Percentiles rank a stretch among this genome's conserved stretches.
These are phyloP conservation scores for Ophiostoma tasmaniense DNA, from an alignment of 2,329 filamentous ascomycete genomes.

Conservation along the genomic window DNA sequence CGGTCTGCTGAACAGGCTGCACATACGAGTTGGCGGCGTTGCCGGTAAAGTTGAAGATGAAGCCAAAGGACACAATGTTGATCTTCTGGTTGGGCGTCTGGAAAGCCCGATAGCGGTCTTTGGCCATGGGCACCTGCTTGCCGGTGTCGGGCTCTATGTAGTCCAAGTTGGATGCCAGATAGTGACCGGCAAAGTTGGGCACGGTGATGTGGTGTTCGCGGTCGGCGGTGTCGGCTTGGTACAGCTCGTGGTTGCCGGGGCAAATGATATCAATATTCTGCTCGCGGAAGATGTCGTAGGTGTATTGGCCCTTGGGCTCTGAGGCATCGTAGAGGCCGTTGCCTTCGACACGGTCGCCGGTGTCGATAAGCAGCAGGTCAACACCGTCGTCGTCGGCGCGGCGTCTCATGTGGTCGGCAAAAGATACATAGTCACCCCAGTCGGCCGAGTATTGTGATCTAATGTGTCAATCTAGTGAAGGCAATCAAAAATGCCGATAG, in stretches of 20 bases:
- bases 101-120: constrained; percentile 74
- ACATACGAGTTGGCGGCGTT: constrained; percentile 90
- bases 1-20: constrained; percentile 66
- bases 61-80: constrained; percentile 80
- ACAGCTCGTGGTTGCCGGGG: constrained; percentile 92
- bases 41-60: constrained; percentile 85
- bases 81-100: constrained; percentile 83
- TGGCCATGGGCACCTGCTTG: constrained; percentile 65
- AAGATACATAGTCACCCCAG: constrained; percentile 97
- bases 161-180: constrained; percentile 88
- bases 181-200: constrained; percentile 70
- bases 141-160: constrained; percentile 61
- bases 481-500: too few species aligned
- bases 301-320: constrained; percentile 76
- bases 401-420: constrained; percentile 71
- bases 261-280: constrained; percentile 78
- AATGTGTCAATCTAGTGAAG: neutral
- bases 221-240: constrained; percentile 67
- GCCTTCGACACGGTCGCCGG: constrained; percentile 84
- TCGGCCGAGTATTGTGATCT: constrained; percentile 88
- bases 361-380: constrained; percentile 90
- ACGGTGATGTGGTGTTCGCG: constrained; percentile 73
- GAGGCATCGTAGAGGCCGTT: constrained; percentile 93
- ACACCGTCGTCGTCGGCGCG: constrained; percentile 69
- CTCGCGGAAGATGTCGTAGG: constrained; percentile 76